These are phyloP conservation scores for Hura crepitans DNA, from an alignment of 441 rosid genomes.

Conservation along the genomic window DNA sequence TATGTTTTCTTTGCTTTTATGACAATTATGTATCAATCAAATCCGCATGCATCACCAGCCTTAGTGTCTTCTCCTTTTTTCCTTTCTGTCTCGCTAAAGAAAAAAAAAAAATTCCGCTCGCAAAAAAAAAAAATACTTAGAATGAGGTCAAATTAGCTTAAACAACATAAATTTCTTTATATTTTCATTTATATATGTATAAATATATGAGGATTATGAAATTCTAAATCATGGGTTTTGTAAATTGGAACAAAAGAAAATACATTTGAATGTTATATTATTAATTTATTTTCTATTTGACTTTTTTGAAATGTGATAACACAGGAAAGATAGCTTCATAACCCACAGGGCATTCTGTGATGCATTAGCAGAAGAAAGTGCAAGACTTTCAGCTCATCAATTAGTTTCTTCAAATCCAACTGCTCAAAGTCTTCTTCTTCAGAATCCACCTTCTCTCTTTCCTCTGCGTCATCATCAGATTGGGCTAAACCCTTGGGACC, in stretches of 20 bases:
- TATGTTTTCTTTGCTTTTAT: slow-evolving; percentile 28
- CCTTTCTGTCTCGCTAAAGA: background rate
- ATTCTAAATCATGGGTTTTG: no score
- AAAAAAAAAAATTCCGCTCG: no score
- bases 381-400: slow-evolving; percentile 53
- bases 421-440: slow-evolving; percentile 21
- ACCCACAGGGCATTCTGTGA: slow-evolving; percentile 95
- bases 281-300: background rate
- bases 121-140: background rate
- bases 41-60: slow-evolving; percentile 26
- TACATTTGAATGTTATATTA: no score
- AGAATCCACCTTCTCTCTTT: slow-evolving; percentile 27
- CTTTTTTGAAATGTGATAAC: no score
- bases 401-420: slow-evolving; percentile 23
- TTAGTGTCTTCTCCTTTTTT: slow-evolving; percentile 11
- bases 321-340: slow-evolving; percentile 93
- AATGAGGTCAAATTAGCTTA: background rate
- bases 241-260: no score
- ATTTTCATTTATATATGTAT: no score
- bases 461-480: slow-evolving; percentile 23
- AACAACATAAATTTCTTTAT: no score
- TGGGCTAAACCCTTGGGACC: slow-evolving; percentile 32
- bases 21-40: slow-evolving; percentile 24
- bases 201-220: no score
- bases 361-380: slow-evolving; percentile 91